Evolutionary conservation across 1,284 basidiomycete species (phyloP), one percentile per base, ranked within the genome.

Genomic region (Ganoderma resinaceum): DNA sequence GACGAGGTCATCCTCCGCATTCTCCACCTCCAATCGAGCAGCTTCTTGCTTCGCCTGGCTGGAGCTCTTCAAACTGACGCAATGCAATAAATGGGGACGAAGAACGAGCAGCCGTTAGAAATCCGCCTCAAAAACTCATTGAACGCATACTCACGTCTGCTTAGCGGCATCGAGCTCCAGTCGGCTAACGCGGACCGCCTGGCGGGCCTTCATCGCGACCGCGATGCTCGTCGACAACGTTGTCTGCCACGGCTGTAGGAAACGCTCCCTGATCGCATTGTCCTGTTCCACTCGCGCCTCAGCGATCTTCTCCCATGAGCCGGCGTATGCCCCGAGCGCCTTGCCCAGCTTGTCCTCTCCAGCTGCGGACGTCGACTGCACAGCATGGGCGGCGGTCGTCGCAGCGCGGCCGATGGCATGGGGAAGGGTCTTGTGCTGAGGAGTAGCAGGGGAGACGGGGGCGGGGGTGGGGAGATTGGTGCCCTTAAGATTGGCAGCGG

Each of bases 1-100:
- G 18, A 99, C 97, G 60, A 99, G 89, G 80, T 96, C 95, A 78
- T 97, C 96, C 79, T 98, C 96, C 7, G 95, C 95, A 73, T 97
- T 95, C 86, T 98, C 96, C 55, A 97, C 95, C 77, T 96, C 93
- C 18, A 94, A 85, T 61, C 93, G 86, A 8, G 94, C 93, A 67
- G 97, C 95, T 79, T 98, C 96, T 78, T 96, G 94, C 81, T 86
- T 93, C 18, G 90, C 82, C 1, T 93, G 88, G 66, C 80, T 79
- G 0, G 94, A 91, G 52, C 80, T 89, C 87, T 97, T 97, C 76
- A 97, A 81, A 6, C 93, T 95, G 63, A n/a, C 2, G 55, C 20
- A 3, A 18, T 9, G 20, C 16, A 33, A 33, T 18, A 31, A 29
- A 55, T 18, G 52, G 1, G 20, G 7, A 33, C 18, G 1, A 14